Percentiles rank a stretch among this genome's conserved stretches.
These are phyloP conservation scores for Lactifluus rugatus DNA, from an alignment of 768 basidiomycete genomes.

Conservation along the genomic window DNA sequence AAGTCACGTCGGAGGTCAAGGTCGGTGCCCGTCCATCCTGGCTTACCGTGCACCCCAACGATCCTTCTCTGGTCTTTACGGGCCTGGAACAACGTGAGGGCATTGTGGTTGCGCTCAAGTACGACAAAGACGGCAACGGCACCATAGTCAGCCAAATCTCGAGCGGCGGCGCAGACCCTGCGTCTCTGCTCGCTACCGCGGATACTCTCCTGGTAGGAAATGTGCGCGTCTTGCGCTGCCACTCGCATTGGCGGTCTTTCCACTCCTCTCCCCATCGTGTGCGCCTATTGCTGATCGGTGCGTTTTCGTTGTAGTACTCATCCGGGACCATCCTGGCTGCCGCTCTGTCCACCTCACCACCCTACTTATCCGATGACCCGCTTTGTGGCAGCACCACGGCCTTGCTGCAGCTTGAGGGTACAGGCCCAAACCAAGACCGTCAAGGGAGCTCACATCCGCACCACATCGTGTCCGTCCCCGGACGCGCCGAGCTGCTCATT, in stretches of 20 bases:
- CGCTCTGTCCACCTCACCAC: slow-evolving; percentile 41
- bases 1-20: slow-evolving; percentile 33
- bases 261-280: not conserved
- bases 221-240: slow-evolving; percentile 35
- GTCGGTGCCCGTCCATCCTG: slow-evolving; percentile 67
- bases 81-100: slow-evolving; percentile 64
- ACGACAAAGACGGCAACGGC: slow-evolving; percentile 44
- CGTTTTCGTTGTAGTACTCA: slow-evolving; percentile 43
- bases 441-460: slow-evolving; percentile 74
- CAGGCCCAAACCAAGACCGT: slow-evolving; percentile 55
- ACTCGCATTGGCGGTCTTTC: not conserved
- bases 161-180: slow-evolving; percentile 55
- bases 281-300: not conserved
- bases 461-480: slow-evolving; percentile 41
- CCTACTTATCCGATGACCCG: slow-evolving; percentile 33
- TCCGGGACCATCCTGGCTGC: slow-evolving; percentile 50
- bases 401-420: slow-evolving; percentile 37
- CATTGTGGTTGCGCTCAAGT: slow-evolving; percentile 47
- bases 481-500: slow-evolving; percentile 27
- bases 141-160: slow-evolving; percentile 38
- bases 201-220: slow-evolving; percentile 59
- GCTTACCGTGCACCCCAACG: slow-evolving; percentile 52
- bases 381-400: slow-evolving; percentile 20
- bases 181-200: slow-evolving; percentile 48
- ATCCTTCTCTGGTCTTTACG: slow-evolving; percentile 51